These are phyloP conservation scores for Calocybe gangraenosa DNA, from an alignment of 768 basidiomycete genomes.

Conservation along the genomic window DNA sequence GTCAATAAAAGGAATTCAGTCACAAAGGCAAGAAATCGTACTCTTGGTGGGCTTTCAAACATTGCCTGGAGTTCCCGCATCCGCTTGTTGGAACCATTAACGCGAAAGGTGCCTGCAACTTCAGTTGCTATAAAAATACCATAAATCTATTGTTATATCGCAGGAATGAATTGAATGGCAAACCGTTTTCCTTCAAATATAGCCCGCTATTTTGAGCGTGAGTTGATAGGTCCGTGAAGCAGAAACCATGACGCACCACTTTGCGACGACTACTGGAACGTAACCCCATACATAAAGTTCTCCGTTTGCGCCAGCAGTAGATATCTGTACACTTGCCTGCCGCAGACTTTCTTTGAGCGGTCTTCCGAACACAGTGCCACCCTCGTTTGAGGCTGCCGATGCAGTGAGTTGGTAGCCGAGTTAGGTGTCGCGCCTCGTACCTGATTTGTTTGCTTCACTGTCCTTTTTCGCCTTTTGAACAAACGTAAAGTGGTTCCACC, in stretches of 20 bases:
- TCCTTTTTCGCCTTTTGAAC: slow-evolving; percentile 61
- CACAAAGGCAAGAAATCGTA: slow-evolving; percentile 28
- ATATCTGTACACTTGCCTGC: slow-evolving; percentile 91
- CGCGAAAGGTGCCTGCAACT: slow-evolving; percentile 89
- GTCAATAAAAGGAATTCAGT: slow-evolving; percentile 1
- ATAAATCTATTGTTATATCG: slow-evolving; percentile 2
- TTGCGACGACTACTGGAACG: slow-evolving; percentile 96
- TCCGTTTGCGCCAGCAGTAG: slow-evolving; percentile 78
- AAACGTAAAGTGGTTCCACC: slow-evolving; percentile 78
- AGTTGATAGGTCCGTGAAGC: slow-evolving; percentile 2
- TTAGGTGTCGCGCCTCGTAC: slow-evolving; percentile 25
- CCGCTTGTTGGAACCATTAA: slow-evolving; percentile 91
- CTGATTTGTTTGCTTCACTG: slow-evolving; percentile 33
- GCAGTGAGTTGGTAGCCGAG: neutral
- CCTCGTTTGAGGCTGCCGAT: slow-evolving; percentile 7
- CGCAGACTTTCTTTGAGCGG: slow-evolving; percentile 80
- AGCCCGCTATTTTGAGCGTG: slow-evolving; percentile 57
- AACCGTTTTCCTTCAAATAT: slow-evolving; percentile 92
- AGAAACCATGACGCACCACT: slow-evolving; percentile 62
- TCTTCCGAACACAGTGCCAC: slow-evolving; percentile 68
- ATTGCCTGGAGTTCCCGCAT: slow-evolving; percentile 93
- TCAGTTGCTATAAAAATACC: slow-evolving; percentile 62
- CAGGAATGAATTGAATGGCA: slow-evolving; percentile 10
- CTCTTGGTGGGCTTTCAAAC: slow-evolving; percentile 87
- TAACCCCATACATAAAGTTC: slow-evolving; percentile 90